phyloP scores from a whole-genome alignment of 2,329 filamentous ascomycete species.

The Aureobasidium namibiae region DNA sequence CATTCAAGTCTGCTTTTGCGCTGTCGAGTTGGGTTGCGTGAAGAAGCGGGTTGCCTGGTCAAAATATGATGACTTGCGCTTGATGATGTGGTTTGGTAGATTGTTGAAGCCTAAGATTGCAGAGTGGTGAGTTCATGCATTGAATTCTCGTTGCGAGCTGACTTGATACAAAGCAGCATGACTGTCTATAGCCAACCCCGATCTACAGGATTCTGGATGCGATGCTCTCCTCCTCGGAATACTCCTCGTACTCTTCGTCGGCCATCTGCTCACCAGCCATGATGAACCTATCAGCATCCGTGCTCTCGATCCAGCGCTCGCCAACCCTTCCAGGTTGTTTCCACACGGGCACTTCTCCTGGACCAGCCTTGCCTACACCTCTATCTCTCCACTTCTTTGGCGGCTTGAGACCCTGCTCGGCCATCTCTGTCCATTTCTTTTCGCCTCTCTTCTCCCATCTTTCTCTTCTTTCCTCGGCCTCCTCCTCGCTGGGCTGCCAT shows the following conservation, averaged over 20 bases:
- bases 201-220: neutral
- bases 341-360: slow-evolving; percentile 14
- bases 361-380: slow-evolving; percentile 26
- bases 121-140: neutral
- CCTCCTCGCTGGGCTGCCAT: slow-evolving; percentile 53
- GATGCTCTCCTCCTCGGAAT: neutral
- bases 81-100: neutral
- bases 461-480: slow-evolving; percentile 33
- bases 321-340: slow-evolving; percentile 8
- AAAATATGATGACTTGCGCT: neutral
- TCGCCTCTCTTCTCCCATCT: slow-evolving; percentile 42
- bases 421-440: slow-evolving; percentile 40
- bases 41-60: neutral
- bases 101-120: neutral
- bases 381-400: slow-evolving; percentile 44
- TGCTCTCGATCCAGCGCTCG: slow-evolving; percentile 15
- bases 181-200: neutral
- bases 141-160: neutral
- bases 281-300: slow-evolving; percentile 9
- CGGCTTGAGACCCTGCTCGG: slow-evolving; percentile 47
- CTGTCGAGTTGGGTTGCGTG: neutral
- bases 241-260: neutral
- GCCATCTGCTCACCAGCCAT: slow-evolving; percentile 9
- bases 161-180: neutral
- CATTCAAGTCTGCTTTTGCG: neutral